phyloP scores from a whole-genome alignment of 176 grass and related monocot genomes.

The Phoenix dactylifera region DNA sequence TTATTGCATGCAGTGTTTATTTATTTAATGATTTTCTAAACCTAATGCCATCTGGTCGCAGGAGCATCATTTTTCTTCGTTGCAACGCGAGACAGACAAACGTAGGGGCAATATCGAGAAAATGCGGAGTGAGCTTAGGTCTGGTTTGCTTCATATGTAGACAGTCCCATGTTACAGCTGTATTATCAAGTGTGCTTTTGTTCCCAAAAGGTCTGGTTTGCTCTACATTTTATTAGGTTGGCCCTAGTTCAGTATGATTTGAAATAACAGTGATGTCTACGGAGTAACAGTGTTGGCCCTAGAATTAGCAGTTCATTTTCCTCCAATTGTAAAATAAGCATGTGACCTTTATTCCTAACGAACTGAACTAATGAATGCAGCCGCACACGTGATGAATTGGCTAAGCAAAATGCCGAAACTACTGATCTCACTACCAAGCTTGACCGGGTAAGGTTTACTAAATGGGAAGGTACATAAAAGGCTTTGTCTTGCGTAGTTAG shows the following conservation, averaged over 20 bases:
- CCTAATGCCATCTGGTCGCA: constrained; percentile 19
- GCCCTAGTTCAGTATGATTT: too few species aligned
- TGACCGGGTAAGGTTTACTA: constrained; percentile 44
- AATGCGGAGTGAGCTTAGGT: constrained; percentile 30
- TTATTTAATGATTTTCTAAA: neutral
- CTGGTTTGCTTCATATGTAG: too few species aligned
- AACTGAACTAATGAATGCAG: constrained; percentile 26
- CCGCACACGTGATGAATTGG: constrained; percentile 78
- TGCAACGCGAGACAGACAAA: constrained; percentile 90
- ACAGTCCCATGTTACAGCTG: too few species aligned
- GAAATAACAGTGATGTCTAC: too few species aligned
- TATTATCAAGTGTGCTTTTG: neutral
- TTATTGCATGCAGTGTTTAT: too few species aligned
- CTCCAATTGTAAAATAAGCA: neutral
- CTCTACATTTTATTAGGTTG: too few species aligned
- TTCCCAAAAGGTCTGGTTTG: neutral
- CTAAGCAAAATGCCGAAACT: constrained; percentile 69
- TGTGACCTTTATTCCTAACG: neutral
- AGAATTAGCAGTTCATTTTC: too few species aligned
- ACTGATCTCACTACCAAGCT: constrained; percentile 86
- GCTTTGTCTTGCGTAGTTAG: neutral
- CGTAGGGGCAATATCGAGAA: constrained; percentile 80
- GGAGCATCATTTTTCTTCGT: constrained; percentile 89
- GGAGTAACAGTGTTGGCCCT: too few species aligned
- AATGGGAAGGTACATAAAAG: neutral